Conservation (phyloP, 1,284 basidiomycete species). For the Boletus albobrunnescens region DNA sequence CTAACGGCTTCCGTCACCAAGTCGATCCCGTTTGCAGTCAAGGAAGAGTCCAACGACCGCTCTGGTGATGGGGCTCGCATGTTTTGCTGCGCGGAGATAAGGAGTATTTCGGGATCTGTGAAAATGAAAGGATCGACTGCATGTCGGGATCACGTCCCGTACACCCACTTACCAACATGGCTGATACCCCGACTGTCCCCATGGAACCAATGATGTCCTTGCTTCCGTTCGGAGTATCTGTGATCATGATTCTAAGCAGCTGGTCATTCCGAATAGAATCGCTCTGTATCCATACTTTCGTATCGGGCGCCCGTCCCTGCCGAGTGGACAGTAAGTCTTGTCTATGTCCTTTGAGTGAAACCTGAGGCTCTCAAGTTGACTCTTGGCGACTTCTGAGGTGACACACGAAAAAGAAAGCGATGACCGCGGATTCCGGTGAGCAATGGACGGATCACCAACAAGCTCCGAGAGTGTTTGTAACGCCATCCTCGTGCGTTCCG, state of each 20-base stretch:
- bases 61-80: slow-evolving; percentile 27
- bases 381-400: slow-evolving; percentile 45
- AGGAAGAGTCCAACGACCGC: slow-evolving; percentile 20
- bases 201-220: slow-evolving; percentile 66
- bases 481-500: slow-evolving; percentile 51
- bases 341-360: slow-evolving; percentile 46
- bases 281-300: slow-evolving; percentile 47
- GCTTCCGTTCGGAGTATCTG: slow-evolving; percentile 50
- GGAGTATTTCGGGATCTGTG: slow-evolving; percentile 26
- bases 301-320: slow-evolving; percentile 52
- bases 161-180: slow-evolving; percentile 43
- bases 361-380: slow-evolving; percentile 47
- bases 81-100: slow-evolving; percentile 21
- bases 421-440: slow-evolving; percentile 50
- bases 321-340: slow-evolving; percentile 54
- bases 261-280: neutral
- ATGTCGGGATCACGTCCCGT: slow-evolving; percentile 1
- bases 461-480: slow-evolving; percentile 51
- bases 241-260: neutral
- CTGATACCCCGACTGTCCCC: slow-evolving; percentile 54
- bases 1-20: slow-evolving; percentile 36
- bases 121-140: neutral
- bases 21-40: slow-evolving; percentile 33
- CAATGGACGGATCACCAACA: slow-evolving; percentile 44
- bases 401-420: slow-evolving; percentile 69